Base-by-base conservation (phyloP, 2,329 filamentous ascomycete species). In the Dothistroma pini region DNA sequence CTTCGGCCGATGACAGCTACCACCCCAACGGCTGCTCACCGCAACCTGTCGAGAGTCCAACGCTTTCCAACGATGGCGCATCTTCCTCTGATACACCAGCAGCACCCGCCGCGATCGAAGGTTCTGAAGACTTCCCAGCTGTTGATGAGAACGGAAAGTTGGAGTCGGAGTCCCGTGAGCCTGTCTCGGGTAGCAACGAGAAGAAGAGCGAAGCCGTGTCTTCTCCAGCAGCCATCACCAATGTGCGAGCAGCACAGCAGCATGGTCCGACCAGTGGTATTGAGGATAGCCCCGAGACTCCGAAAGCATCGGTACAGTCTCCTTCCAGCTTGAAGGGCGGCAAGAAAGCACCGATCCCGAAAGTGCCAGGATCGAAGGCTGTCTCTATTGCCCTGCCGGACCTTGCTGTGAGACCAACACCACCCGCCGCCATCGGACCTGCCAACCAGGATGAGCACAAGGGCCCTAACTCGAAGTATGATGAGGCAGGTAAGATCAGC, bases 261-360 rank as follows among this genome's bases (percentile, higher is more conserved):
- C 8, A 8, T n/a, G 16, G n/a, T 21, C 16, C 1, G 16, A 1
- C n/a, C 41, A 19, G 12, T 44, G 2, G 14, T 19, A 6, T 14
- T 9, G 41, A 44, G n/a, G 41, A n/a, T n/a, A 19, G 16, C 9
- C 8, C 41, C 16, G 41, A 44, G 41, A 44, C 14, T 9, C 41
- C 41, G 14, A 44, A 38, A 44, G 16, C 53, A 12, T n/a, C 29
- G 41, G 29, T 32, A 8, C 29, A 51, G 9, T 34, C 25, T 11
- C 57, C 57, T 16, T 47, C 51, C 25, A 47, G 22, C 16, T 14
- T 19, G n/a, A 60, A 52, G 54, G 38, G 38, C 25, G 14, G 35
- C 16, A 64, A 61, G 50, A 66, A 64, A 31, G 64, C 56, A 4
- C 56, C 64, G 2, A 57, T 64, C 16, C 54, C 57, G 9, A 56